Evolutionary conservation across 371 early-diverging fungal genomes (phyloP).

Genomic region (Mucor sp.): DNA sequence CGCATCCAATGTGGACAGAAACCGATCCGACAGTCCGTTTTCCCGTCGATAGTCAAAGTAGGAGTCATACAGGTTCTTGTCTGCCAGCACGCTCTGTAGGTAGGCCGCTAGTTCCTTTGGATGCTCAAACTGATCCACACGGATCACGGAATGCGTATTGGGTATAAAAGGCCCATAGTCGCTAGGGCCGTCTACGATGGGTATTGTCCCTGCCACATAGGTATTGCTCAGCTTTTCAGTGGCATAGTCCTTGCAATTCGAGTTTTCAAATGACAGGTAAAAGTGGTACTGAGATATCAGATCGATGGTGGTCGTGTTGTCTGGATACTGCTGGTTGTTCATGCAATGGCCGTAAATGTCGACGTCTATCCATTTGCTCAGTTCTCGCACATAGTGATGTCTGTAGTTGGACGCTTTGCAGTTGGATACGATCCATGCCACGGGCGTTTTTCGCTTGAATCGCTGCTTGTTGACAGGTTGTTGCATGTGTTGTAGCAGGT

Average conservation of each 20-base stretch:
- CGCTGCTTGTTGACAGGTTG: neutral
- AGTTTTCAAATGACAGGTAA: slow-evolving; percentile 12
- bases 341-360: slow-evolving; percentile 16
- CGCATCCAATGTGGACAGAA: neutral
- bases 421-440: slow-evolving; percentile 18
- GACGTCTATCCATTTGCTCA: slow-evolving; percentile 9
- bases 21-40: neutral
- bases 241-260: slow-evolving; percentile 16
- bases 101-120: slow-evolving; percentile 2
- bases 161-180: slow-evolving; percentile 19
- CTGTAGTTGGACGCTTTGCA: slow-evolving; percentile 13
- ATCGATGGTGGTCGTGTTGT: neutral
- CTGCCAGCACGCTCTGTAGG: neutral
- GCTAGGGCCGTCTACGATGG: slow-evolving; percentile 17
- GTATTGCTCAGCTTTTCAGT: slow-evolving; percentile 13
- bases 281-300: slow-evolving; percentile 7
- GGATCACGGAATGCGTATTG: slow-evolving; percentile 6
- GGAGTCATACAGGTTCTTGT: neutral
- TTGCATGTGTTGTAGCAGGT: neutral
- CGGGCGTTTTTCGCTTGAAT: neutral
- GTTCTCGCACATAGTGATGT: slow-evolving; percentile 12
- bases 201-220: slow-evolving; percentile 6
- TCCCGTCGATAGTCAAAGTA: slow-evolving; percentile 6
- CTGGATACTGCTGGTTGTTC: neutral
- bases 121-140: slow-evolving; percentile 7